Evolutionary conservation across 768 basidiomycete species (phyloP).

Genomic region (Pulveroboletus sp.): DNA sequence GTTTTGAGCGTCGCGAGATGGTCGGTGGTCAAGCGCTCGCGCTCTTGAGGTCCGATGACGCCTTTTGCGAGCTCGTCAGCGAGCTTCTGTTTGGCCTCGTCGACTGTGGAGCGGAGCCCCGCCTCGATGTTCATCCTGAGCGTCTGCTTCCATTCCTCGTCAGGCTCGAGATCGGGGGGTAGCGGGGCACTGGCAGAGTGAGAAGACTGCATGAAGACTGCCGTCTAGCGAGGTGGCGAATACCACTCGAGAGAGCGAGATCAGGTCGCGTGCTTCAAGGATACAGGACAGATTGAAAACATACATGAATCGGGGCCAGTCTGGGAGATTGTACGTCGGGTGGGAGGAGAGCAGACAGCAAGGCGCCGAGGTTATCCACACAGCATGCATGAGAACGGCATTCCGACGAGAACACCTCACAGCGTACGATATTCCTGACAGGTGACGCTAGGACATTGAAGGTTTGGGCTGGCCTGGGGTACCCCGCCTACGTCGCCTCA

Average conservation of each 20-base stretch:
- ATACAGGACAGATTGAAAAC: background rate
- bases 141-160: constrained; percentile 49
- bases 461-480: no score
- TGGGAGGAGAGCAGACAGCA: no score
- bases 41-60: background rate
- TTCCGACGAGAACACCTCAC: no score
- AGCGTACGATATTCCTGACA: no score
- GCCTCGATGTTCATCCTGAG: constrained; percentile 51
- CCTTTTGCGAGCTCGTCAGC: constrained; percentile 44
- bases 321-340: no score
- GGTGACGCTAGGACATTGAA: no score
- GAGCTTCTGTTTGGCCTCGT: constrained; percentile 60
- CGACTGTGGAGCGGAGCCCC: constrained; percentile 37
- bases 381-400: no score
- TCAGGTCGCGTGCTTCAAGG: background rate
- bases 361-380: no score
- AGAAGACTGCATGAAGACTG: constrained; percentile 18
- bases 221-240: constrained; percentile 15
- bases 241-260: background rate
- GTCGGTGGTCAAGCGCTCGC: constrained; percentile 33
- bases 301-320: no score
- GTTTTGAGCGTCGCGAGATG: constrained; percentile 39
- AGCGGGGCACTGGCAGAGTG: constrained; percentile 6
- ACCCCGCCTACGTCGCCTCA: no score
- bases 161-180: constrained; percentile 40